phyloP scores from a whole-genome alignment of 1,139 yeast species.

The Kodamaea suecica region DNA sequence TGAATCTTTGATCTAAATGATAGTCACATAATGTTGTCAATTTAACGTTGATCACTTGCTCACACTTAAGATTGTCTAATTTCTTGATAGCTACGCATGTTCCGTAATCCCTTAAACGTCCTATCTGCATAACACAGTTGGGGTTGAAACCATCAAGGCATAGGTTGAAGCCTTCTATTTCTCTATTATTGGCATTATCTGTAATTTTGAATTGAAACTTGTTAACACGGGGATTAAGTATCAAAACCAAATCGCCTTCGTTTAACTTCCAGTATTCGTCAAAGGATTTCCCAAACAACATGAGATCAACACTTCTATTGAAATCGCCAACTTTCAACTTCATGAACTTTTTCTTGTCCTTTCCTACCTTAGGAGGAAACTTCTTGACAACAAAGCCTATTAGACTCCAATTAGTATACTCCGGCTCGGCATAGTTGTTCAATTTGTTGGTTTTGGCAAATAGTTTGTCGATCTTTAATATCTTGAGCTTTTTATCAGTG shows the following conservation, averaged over 20 bases:
- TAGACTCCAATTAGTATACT: conserved; percentile 70
- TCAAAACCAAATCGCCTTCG: conserved; percentile 69
- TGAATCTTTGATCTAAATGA: conserved; percentile 62
- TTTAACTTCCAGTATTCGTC: conserved; percentile 68
- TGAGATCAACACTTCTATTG: conserved; percentile 50
- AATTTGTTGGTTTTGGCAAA: conserved; percentile 59
- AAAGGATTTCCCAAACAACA: conserved; percentile 66
- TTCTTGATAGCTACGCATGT: conserved; percentile 53
- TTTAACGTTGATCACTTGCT: conserved; percentile 53
- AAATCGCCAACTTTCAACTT: conserved; percentile 69
- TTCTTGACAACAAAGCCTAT: conserved; percentile 66
- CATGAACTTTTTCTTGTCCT: conserved; percentile 50
- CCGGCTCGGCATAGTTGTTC: conserved; percentile 68
- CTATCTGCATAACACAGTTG: conserved; percentile 66
- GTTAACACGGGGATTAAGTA: conserved; percentile 68
- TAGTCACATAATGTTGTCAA: conserved; percentile 61
- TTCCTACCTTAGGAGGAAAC: conserved; percentile 47
- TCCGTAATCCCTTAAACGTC: conserved; percentile 67
- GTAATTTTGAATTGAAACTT: conserved; percentile 13
- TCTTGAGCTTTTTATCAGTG: conserved; percentile 32
- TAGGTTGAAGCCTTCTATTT: conserved; percentile 52
- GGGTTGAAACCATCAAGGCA: conserved; percentile 47
- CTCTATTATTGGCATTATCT: conserved; percentile 5
- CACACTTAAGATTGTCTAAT: conserved; percentile 50
- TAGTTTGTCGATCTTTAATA: conserved; percentile 54